Conservation (phyloP, 371 early-diverging fungal species). For the Mucor mucedo region DNA sequence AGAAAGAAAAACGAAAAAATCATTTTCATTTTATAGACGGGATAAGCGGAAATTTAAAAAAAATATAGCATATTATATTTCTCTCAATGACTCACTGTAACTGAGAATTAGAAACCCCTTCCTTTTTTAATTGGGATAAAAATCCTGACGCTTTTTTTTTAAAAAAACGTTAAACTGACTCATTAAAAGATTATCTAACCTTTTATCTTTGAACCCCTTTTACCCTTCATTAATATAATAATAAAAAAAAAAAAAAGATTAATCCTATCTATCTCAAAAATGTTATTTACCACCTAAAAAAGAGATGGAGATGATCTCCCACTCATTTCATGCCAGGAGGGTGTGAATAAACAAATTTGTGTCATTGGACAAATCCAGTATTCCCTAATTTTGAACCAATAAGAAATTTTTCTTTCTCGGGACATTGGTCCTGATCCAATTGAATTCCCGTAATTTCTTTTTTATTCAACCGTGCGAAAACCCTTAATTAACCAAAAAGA, state of each 20-base stretch:
- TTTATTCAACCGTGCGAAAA: no score
- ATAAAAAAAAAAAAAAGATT: not conserved
- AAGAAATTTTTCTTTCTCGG: not conserved
- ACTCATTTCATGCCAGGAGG: no score
- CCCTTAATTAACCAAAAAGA: no score
- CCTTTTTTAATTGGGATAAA: conserved; percentile 1
- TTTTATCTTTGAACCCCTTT: not conserved
- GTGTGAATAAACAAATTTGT: not conserved
- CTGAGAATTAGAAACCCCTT: not conserved
- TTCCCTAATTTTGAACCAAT: conserved; percentile 1
- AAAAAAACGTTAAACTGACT: conserved; percentile 3
- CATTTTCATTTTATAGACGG: not conserved
- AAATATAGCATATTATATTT: not conserved
- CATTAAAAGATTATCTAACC: conserved; percentile 2
- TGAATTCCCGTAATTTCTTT: no score
- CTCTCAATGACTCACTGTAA: conserved; percentile 1
- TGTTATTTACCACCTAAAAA: no score
- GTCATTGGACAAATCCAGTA: not conserved
- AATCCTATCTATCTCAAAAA: no score
- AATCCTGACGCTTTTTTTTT: not conserved
- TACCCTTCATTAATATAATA: not conserved
- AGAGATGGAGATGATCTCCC: no score
- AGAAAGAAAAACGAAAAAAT: conserved; percentile 8
- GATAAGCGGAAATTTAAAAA: not conserved
- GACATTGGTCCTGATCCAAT: not conserved